Percentiles rank a stretch among this genome's conserved stretches.
Conservation (phyloP, 495 filamentous ascomycete species). For the Echria macrotheca region DNA sequence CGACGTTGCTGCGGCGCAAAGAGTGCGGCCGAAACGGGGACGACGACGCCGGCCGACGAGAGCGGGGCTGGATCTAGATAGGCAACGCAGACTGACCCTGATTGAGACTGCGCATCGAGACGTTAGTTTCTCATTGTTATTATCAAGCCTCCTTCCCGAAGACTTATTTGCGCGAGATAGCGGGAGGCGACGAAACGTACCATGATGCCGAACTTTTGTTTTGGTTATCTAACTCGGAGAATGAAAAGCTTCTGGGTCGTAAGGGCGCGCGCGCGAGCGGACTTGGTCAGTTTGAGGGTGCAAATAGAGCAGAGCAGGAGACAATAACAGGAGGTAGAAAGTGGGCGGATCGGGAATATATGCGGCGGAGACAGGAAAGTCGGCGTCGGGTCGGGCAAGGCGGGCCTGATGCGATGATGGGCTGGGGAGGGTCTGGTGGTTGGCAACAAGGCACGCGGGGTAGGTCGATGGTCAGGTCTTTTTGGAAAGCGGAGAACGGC, state of each 20-base stretch:
- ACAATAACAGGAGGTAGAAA: not conserved
- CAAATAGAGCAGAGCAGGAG: too few species aligned
- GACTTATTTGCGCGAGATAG: not conserved
- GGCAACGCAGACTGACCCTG: conserved; percentile 67
- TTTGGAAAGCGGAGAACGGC: conserved; percentile 12
- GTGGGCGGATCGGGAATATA: not conserved
- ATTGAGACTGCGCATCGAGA: conserved; percentile 52
- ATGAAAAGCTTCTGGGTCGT: too few species aligned
- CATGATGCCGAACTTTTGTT: conserved; percentile 3
- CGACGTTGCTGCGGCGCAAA: not conserved
- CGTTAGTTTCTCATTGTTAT: too few species aligned
- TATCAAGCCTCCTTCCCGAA: too few species aligned
- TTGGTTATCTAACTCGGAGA: too few species aligned
- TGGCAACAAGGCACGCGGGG: conserved; percentile 5
- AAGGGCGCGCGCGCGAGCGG: too few species aligned
- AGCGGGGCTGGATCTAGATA: too few species aligned
- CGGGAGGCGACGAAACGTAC: conserved; percentile 2
- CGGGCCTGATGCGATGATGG: conserved; percentile 5
- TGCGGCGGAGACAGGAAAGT: not conserved
- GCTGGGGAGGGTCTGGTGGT: conserved; percentile 1
- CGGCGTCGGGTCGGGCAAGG: conserved; percentile 1
- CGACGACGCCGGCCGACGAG: too few species aligned
- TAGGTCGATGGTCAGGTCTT: too few species aligned
- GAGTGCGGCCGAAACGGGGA: too few species aligned
- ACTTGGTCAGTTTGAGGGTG: not conserved